Percentiles rank a stretch among this genome's conserved stretches.
Conservation (phyloP, 495 filamentous ascomycete genomes). For the Penicillium cataractarum region DNA sequence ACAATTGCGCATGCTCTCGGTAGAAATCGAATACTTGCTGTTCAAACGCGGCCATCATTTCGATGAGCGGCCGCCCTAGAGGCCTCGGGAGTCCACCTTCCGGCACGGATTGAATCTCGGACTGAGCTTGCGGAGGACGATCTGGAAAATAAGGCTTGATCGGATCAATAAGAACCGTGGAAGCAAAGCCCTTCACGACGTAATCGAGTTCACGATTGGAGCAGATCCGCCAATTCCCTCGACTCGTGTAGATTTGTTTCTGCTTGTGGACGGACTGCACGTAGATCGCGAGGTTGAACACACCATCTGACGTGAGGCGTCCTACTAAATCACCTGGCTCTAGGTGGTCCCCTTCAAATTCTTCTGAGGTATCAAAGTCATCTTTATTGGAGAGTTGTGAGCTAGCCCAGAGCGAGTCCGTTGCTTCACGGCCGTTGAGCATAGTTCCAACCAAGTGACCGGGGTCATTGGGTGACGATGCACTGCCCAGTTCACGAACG, state of each 20-base stretch:
- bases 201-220: conserved; percentile 53
- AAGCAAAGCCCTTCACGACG: conserved; percentile 65
- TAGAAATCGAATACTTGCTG: conserved; percentile 37
- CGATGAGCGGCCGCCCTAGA: conserved; percentile 39
- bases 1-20: conserved; percentile 47
- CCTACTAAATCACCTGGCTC: conserved; percentile 76
- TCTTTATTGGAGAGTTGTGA: conserved; percentile 35
- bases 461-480: conserved; percentile 10
- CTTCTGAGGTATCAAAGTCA: conserved; percentile 33
- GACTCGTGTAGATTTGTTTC: conserved; percentile 71
- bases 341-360: conserved; percentile 52
- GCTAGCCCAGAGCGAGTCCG: conserved; percentile 32
- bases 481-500: conserved; percentile 30
- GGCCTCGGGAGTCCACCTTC: conserved; percentile 51
- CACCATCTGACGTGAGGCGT: conserved; percentile 44
- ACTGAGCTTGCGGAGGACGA: conserved; percentile 36
- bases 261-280: conserved; percentile 63
- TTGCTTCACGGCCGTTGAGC: conserved; percentile 45
- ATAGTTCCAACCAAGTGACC: conserved; percentile 36
- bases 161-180: conserved; percentile 56
- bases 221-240: conserved; percentile 73
- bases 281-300: conserved; percentile 67
- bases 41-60: conserved; percentile 38
- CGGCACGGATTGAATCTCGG: conserved; percentile 45
- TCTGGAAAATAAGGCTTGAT: conserved; percentile 67